A percentile compares a stretch with the other conserved stretches of the same genome.
Evolutionary conservation across 805 yeast genomes (phyloP).

Genomic region (Metschnikowia santaceciliae): DNA sequence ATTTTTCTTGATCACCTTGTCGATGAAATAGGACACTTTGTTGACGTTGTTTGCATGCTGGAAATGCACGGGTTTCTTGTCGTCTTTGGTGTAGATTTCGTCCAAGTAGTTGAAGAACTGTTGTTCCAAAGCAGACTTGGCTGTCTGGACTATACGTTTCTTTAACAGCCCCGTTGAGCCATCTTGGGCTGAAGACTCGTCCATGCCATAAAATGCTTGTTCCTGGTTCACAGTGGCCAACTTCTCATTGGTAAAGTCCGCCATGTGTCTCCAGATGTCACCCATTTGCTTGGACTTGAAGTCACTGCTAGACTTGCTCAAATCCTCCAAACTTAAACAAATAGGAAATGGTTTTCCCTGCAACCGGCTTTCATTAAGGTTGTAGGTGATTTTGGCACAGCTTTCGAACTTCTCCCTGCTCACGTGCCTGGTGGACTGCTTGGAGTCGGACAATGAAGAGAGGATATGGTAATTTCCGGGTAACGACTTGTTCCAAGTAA

Average conservation of each 20-base stretch:
- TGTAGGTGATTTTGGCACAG: constrained; percentile 67
- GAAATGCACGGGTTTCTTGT: constrained; percentile 24
- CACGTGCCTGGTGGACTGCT: constrained; percentile 27
- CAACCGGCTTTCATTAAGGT: constrained; percentile 67
- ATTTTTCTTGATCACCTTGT: constrained; percentile 33
- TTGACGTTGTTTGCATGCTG: constrained; percentile 64
- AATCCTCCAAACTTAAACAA: constrained; percentile 55
- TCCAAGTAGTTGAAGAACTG: constrained; percentile 79
- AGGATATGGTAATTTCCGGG: constrained; percentile 32
- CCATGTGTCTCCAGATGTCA: constrained; percentile 71
- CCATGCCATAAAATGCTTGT: constrained; percentile 26
- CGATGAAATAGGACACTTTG: constrained; percentile 61
- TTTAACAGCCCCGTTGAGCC: constrained; percentile 22
- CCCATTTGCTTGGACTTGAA: constrained; percentile 64
- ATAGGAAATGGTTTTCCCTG: constrained; percentile 50
- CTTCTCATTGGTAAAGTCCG: constrained; percentile 41
- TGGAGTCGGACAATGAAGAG: constrained; percentile 25
- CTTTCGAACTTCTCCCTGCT: constrained; percentile 61
- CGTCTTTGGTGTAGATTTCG: constrained; percentile 58
- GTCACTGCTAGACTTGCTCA: constrained; percentile 56
- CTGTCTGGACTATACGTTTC: constrained; percentile 47
- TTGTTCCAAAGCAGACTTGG: constrained; percentile 60
- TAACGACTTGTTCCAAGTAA: constrained; percentile 33
- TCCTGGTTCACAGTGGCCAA: constrained; percentile 32
- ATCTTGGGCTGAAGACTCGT: constrained; percentile 11